Evolutionary conservation across 2,329 filamentous ascomycete genomes (phyloP), one percentile per base, ranked within the genome.

Genomic region (Fusarium pseudoanthophilum): DNA sequence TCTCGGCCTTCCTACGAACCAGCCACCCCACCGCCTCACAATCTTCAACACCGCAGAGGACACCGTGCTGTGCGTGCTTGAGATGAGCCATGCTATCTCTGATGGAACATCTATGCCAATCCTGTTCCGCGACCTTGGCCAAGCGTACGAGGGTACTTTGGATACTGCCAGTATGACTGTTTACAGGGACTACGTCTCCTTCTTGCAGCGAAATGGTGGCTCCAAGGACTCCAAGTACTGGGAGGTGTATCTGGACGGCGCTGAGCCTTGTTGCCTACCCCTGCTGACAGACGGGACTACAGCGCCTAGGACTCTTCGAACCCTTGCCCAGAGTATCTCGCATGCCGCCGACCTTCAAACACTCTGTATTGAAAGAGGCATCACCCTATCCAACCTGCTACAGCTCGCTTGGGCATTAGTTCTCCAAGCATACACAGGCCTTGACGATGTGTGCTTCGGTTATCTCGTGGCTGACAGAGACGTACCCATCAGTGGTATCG

Each of bases 31-130:
- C 21, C 65, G 64, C 16, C 49, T 77, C 30, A 77, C 21, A 5
- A 65, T 77, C 16, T 64, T 46, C 20, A 64, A 63, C 13, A 45
- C 58, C 4, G 1, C n/a, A 7, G 32, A 46, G 4, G 43, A 14
- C 4, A 37, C 15, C 4, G 71, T 72, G 0, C 6, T 5, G 3
- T 77, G 75, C 24, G 7, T 67, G 3, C 46, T 77, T 2, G 71
- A 77, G 30, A 77, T 77, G 65, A 76, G 75, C 15, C 75, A 77
- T 11, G 73, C 75, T 5, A 69, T 77, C 20, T 40, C 60, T 0
- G 75, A 77, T 24, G 75, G 67, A 20, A 73, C 69, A 1, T 78
- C 70, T 5, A 66, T 77, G 63, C 64, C 69, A 11, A 62, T 72
- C n/a, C 40, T 78, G 1, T 73, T 75, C 51, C 64, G 57, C 8